A percentile compares a stretch with the other conserved stretches of the same genome.
Conservation (phyloP, 2,329 filamentous ascomycete species). For the Sporothrix dimorphospora region DNA sequence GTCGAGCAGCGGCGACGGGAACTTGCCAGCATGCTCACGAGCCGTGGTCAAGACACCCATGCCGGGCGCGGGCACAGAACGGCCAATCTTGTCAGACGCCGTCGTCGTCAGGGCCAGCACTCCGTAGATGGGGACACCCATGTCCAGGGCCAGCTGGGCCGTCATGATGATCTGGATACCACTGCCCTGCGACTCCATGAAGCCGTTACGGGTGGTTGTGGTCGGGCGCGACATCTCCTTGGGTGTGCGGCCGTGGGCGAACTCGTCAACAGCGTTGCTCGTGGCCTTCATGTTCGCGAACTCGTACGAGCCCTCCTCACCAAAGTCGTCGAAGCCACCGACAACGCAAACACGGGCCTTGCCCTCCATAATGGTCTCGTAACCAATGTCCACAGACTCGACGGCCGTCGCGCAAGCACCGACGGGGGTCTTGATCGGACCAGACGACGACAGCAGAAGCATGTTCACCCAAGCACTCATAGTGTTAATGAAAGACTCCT, state of each 20-base stretch:
- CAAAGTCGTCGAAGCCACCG: conserved; percentile 98
- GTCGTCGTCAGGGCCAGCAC: conserved; percentile 91
- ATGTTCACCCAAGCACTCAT: conserved; percentile 99
- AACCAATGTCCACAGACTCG: conserved; percentile 95
- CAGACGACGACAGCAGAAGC: conserved; percentile 94
- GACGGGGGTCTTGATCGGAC: conserved; percentile 97
- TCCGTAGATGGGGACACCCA: conserved; percentile 98
- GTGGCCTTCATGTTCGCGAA: conserved; percentile 99
- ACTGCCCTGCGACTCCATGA: conserved; percentile 99
- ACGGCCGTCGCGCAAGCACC: conserved; percentile 97
- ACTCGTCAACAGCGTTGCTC: conserved; percentile 95
- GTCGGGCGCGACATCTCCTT: conserved; percentile 97
- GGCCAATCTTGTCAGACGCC: conserved; percentile 98
- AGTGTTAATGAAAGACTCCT: conserved; percentile 99
- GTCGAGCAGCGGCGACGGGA: conserved; percentile 92
- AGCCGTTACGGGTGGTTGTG: conserved; percentile 94
- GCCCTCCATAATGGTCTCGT: conserved; percentile 97
- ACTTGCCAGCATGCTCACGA: conserved; percentile 86
- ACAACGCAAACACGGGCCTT: conserved; percentile 98
- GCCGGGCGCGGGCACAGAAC: conserved; percentile 93
- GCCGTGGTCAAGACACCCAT: conserved; percentile 96
- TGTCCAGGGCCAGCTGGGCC: conserved; percentile 90
- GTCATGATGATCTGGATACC: conserved; percentile 99
- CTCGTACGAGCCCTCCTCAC: conserved; percentile 98
- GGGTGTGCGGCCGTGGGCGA: conserved; percentile 91